Base-by-base conservation (phyloP, 345 rosid genomes). In the Capsella bursapastoris region DNA sequence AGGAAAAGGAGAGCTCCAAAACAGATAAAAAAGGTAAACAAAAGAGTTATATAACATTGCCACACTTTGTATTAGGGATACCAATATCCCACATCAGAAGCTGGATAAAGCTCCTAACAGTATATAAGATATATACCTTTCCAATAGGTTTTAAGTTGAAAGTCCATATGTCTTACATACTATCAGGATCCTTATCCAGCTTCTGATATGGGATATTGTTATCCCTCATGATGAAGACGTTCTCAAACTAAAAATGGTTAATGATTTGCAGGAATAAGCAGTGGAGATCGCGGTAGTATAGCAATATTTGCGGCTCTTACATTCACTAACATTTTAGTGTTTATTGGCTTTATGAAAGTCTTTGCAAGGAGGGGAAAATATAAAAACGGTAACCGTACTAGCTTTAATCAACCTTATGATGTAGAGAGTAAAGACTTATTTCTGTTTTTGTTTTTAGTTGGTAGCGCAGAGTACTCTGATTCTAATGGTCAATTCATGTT, bases 251-350 rank as follows among this genome's bases (percentile, higher is more conserved):
- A 57, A 57, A 1, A n/a, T 25, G 13, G 15, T 59, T 25, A 32
- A n/a, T 8, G 25, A 38, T 40, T 25, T 61, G 51, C 66, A 61
- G 66, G 22, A 41, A 4, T 14, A 69, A 34, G 65, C 32, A 38
- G 2, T 37, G 2, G 64, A 1, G 3, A 15, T 37, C 1, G 15
- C 2, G 15, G 45, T 5, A 18, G 13, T 66, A 49, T 74, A 1
- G 25, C 32, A 2, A 29, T 74, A 41, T 52, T 75, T 27, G 62
- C 52, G n/a, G 73, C 74, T 64, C 56, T 70, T 10, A 15, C 62
- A 14, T n/a, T 25, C 32, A 8, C 74, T 4, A 29, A 56, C 37
- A 7, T 52, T 25, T 11, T 63, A 2, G 64, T 29, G 15, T 16
- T 70, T 4, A 22, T 50, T 2, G 45, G 49, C 49, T 2, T 68